Conservation (phyloP, 140 eudicot species). For the Oenanthe javanica region DNA sequence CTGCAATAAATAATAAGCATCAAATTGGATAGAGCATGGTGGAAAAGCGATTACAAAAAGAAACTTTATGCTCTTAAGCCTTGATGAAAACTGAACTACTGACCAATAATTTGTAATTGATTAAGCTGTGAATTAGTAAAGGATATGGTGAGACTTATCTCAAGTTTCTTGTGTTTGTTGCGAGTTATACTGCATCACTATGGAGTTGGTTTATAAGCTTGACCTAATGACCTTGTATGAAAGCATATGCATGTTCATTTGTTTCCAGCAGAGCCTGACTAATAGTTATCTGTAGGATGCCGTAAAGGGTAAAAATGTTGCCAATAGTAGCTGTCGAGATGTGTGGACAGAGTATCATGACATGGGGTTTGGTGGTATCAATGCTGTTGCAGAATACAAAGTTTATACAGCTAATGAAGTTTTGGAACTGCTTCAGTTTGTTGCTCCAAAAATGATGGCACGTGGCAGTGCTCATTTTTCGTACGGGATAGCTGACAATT, state of each 20-base stretch:
- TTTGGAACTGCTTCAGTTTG: constrained; percentile 63
- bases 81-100: neutral
- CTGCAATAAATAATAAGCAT: neutral
- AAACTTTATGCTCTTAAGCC: neutral
- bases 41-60: neutral
- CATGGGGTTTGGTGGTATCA: constrained; percentile 84
- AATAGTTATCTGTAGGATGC: constrained; percentile 60
- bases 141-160: neutral
- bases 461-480: constrained; percentile 87
- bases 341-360: constrained; percentile 98
- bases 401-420: constrained; percentile 74
- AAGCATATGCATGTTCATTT: neutral
- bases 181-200: constrained; percentile 6
- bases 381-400: constrained; percentile 87
- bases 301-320: constrained; percentile 69
- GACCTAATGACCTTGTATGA: neutral
- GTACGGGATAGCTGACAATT: constrained; percentile 76
- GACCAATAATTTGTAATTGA: neutral
- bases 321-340: constrained; percentile 64
- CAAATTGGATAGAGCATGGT: neutral
- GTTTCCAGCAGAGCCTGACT: constrained; percentile 1
- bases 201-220: neutral
- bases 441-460: constrained; percentile 96
- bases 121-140: neutral
- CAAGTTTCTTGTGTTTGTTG: too few relatives aligned